Percentiles rank a stretch among this genome's conserved stretches.
Conservation (phyloP, 345 rosid genomes). For the Salix koriyanagi region DNA sequence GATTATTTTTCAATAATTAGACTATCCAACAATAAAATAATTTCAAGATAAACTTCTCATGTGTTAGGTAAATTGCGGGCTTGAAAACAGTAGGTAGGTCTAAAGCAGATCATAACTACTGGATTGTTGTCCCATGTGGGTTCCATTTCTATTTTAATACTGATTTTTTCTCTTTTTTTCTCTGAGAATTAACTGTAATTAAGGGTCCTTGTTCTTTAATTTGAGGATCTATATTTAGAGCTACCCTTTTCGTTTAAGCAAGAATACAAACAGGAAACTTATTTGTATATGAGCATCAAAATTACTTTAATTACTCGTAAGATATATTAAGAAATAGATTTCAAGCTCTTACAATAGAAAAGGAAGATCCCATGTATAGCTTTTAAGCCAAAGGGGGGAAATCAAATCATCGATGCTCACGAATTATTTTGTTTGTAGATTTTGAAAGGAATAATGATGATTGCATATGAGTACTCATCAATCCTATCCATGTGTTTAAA, state of each 20-base stretch:
- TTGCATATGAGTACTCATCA: no score
- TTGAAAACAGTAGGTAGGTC: constrained; percentile 8
- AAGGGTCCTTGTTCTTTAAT: neutral
- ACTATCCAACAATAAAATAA: neutral
- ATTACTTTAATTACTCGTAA: no score
- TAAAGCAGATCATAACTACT: constrained; percentile 9
- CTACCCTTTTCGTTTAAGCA: neutral
- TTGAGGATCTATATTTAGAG: neutral
- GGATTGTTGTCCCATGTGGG: neutral
- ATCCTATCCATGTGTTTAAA: no score
- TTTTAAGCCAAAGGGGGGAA: no score
- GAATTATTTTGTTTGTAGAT: no score
- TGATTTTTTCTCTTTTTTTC: neutral
- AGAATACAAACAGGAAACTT: neutral
- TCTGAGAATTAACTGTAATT: neutral
- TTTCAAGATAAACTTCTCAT: constrained; percentile 1
- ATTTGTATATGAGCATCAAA: neutral
- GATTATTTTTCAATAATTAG: neutral
- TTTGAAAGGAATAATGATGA: no score
- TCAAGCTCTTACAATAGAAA: no score
- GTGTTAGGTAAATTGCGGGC: constrained; percentile 27
- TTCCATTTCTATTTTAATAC: neutral
- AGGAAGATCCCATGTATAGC: no score
- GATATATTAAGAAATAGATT: neutral
- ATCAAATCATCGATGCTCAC: no score